phyloP scores from a whole-genome alignment of 352 stramenopile genomes.

The Peronosclerospora sorghi region DNA sequence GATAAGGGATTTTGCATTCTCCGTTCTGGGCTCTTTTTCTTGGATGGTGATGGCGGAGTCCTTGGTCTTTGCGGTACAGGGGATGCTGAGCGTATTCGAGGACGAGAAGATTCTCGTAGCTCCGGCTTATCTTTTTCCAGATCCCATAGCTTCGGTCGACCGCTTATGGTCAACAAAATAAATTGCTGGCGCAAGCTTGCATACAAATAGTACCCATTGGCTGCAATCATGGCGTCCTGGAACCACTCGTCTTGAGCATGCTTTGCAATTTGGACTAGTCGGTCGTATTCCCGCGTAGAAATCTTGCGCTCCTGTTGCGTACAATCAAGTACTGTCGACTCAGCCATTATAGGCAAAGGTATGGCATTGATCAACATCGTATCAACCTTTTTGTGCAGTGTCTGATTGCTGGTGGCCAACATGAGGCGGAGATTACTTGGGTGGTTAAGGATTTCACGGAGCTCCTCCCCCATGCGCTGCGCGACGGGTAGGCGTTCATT shows the following conservation, averaged over 20 bases:
- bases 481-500: conserved; percentile 26
- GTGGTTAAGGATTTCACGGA: conserved; percentile 33
- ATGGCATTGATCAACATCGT: conserved; percentile 21
- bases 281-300: conserved; percentile 20
- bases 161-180: conserved; percentile 15
- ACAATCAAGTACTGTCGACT: background rate
- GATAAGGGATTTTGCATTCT: conserved; percentile 4
- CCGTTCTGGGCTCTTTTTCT: conserved; percentile 13
- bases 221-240: conserved; percentile 28
- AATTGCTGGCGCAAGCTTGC: conserved; percentile 25
- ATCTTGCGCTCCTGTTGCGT: conserved; percentile 10
- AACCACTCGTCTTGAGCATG: conserved; percentile 26
- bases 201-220: conserved; percentile 30
- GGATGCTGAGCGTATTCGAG: conserved; percentile 14
- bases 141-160: conserved; percentile 21
- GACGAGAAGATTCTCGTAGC: conserved; percentile 3
- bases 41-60: conserved; percentile 12
- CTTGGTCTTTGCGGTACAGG: conserved; percentile 1
- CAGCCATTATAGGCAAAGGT: background rate
- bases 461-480: conserved; percentile 30
- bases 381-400: conserved; percentile 37
- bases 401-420: conserved; percentile 25
- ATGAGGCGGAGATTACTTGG: conserved; percentile 33
- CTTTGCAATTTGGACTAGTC: conserved; percentile 35
- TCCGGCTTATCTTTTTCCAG: conserved; percentile 19